Base-by-base conservation (phyloP, 2,329 filamentous ascomycete genomes). In the Penicillium sp. region DNA sequence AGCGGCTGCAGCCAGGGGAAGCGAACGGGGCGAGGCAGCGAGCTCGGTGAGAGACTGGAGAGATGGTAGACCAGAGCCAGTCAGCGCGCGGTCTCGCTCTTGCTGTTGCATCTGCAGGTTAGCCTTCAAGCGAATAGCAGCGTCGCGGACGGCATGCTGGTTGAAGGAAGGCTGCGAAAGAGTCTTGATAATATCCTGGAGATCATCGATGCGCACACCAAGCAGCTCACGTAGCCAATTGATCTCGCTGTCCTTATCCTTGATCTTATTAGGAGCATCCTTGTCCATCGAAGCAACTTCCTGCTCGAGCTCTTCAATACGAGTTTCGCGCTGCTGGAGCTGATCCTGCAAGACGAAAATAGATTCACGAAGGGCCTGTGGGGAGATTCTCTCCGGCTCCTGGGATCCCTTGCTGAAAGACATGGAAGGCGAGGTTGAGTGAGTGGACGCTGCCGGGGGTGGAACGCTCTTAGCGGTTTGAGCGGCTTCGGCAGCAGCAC, bases 21-120 rank as follows among this genome's bases (percentile, higher is more conserved):
- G 71, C 7, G 79, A 89, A 35, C 92, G 88, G 4, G 93, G 94
- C 2, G 92, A 90, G 5, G 89, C 87, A 11, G 91, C 89, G 65
- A 93, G 87, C 66, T 86, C 87, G 51, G 93, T 88, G 35, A 91
- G 86, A 51, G 89, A 89, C 1, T 92, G 89, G 45, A 97, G 85
- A 43, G 90, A 91, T 4, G 91, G 90, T 68, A 95, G 82, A 57
- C 83, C 86, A 61, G 80, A 76, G 22, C 82, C 88, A 57, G 89
- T 88, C 78, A 91, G 85, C 0, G 92, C 89, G 61, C 95, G 86
- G 76, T 98, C 94, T 55, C 92, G 91, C 78, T 97, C 93, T 75
- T 97, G 92, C 74, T 96, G 91, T 76, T 99, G 94, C 95, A 99
- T 99, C 75, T 98, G 92, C 38, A 99, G 83, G 71, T 97, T 97